These are phyloP conservation scores for Phascolomyces articulosus DNA, from an alignment of 371 early-diverging fungal species.

Conservation along the genomic window DNA sequence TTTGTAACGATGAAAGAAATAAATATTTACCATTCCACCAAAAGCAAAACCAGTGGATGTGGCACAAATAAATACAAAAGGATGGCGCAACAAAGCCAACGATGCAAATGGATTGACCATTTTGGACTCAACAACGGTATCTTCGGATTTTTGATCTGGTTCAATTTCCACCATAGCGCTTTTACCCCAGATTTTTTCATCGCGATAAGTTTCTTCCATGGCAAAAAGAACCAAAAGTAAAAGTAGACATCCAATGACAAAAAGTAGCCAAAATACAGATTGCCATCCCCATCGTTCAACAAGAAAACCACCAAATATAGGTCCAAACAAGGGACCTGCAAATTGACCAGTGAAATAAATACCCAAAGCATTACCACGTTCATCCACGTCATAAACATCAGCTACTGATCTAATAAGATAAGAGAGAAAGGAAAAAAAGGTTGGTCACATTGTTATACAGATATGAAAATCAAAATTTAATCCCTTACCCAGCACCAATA, in stretches of 20 bases:
- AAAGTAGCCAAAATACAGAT: conserved; percentile 31
- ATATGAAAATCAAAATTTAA: neutral
- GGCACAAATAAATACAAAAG: conserved; percentile 54
- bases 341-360: conserved; percentile 60
- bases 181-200: conserved; percentile 39
- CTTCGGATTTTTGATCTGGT: conserved; percentile 15
- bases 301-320: conserved; percentile 33
- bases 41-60: conserved; percentile 62
- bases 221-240: conserved; percentile 42
- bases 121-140: conserved; percentile 21
- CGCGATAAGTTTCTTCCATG: conserved; percentile 76
- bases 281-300: conserved; percentile 36
- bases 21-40: conserved; percentile 40
- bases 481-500: conserved; percentile 67
- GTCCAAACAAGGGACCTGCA: conserved; percentile 44
- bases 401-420: conserved; percentile 54
- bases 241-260: conserved; percentile 27
- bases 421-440: neutral
- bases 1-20: neutral
- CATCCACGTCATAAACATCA: conserved; percentile 48
- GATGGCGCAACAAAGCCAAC: conserved; percentile 50
- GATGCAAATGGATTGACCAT: conserved; percentile 42
- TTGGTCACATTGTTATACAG: no score
- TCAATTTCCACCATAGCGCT: conserved; percentile 13
- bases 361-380: conserved; percentile 49